Evolutionary conservation across 177 flowering plant species (phyloP).

Genomic region (Telopea speciosissima): DNA sequence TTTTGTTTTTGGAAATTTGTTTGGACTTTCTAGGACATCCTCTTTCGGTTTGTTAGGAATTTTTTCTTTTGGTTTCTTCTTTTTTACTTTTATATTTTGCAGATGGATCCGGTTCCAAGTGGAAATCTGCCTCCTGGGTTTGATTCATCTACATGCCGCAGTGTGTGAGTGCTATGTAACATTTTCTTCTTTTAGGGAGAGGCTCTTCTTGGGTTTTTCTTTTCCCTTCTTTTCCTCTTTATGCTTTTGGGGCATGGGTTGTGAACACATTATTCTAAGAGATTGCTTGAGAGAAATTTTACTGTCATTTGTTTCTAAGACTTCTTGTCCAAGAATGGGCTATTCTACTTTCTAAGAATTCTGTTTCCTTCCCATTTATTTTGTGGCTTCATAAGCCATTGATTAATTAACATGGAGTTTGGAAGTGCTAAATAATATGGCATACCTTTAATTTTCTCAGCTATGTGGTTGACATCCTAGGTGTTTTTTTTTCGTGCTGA

Average conservation of each 20-base stretch:
- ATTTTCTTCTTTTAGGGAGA: slow-evolving; percentile 14
- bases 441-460: neutral
- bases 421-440: slow-evolving; percentile 1
- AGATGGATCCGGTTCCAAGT: slow-evolving; percentile 90
- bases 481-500: neutral
- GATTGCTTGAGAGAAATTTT: slow-evolving; percentile 7
- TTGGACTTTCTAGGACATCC: neutral
- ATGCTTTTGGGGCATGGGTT: neutral
- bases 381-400: neutral
- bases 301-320: neutral
- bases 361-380: neutral
- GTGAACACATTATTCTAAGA: slow-evolving; percentile 2
- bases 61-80: slow-evolving; percentile 17
- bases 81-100: slow-evolving; percentile 48
- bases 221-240: slow-evolving; percentile 7
- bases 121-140: slow-evolving; percentile 94
- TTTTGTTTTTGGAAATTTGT: slow-evolving; percentile 4
- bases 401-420: neutral
- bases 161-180: slow-evolving; percentile 70
- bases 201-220: slow-evolving; percentile 6
- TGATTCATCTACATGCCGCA: slow-evolving; percentile 87
- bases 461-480: neutral
- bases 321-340: neutral
- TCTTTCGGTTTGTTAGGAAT: slow-evolving; percentile 8
- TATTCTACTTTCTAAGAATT: slow-evolving; percentile 1